Conservation (phyloP, 306 rosid genomes). For the Cicer judaicum region DNA sequence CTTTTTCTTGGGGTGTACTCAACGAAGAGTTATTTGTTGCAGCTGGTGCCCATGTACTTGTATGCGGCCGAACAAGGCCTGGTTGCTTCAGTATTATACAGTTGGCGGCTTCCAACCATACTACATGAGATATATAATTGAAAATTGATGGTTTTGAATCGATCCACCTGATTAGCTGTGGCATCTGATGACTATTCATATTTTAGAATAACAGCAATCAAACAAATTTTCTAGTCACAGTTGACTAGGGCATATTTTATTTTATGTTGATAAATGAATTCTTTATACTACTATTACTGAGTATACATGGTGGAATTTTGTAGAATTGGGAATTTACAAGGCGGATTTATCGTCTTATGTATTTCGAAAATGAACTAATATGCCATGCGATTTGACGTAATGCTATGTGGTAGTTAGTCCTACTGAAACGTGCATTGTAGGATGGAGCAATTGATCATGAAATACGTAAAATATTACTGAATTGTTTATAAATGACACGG, state of each 20-base stretch:
- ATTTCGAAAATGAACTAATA: conserved; percentile 1
- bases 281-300: neutral
- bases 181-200: conserved; percentile 20
- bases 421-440: too few relatives aligned
- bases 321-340: neutral
- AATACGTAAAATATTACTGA: too few relatives aligned
- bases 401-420: neutral
- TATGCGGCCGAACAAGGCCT: conserved; percentile 50
- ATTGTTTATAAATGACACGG: too few relatives aligned
- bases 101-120: conserved; percentile 47
- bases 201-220: neutral
- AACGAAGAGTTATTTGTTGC: conserved; percentile 42
- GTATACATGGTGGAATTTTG: conserved; percentile 12
- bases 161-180: conserved; percentile 6
- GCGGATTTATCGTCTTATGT: neutral
- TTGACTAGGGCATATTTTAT: conserved; percentile 4
- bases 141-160: conserved; percentile 37
- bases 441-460: too few relatives aligned
- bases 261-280: conserved; percentile 29
- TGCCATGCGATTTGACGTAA: neutral
- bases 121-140: conserved; percentile 30
- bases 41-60: conserved; percentile 49
- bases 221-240: conserved; percentile 26
- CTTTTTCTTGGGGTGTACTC: conserved; percentile 43
- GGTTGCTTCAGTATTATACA: conserved; percentile 39